Conservation (phyloP, 2,329 filamentous ascomycete species). For the Fusarium kyushuense region DNA sequence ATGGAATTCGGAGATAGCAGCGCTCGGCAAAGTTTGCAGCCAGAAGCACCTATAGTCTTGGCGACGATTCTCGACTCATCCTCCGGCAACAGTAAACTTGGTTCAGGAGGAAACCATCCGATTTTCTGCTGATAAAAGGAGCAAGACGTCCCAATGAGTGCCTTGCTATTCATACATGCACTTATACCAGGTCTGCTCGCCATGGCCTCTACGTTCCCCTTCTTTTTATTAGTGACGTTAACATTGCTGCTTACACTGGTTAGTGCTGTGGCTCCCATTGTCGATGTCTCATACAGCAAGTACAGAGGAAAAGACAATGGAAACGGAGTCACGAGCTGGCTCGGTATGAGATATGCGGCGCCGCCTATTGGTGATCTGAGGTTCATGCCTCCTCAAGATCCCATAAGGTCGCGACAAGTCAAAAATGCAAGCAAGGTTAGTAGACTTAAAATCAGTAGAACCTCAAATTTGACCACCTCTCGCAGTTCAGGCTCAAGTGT, state of each 20-base stretch:
- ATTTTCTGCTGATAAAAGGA: background rate
- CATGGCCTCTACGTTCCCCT: background rate
- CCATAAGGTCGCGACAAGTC: slow-evolving; percentile 58
- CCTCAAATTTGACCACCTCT: background rate
- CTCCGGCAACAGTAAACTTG: too few relatives aligned
- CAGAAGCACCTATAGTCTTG: background rate
- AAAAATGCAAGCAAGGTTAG: slow-evolving; percentile 66
- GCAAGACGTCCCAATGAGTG: background rate
- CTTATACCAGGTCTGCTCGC: background rate
- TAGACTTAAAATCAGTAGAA: too few relatives aligned
- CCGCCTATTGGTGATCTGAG: slow-evolving; percentile 73
- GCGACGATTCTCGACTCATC: background rate
- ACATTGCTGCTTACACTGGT: slow-evolving; percentile 19
- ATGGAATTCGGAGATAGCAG: background rate
- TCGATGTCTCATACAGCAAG: slow-evolving; percentile 74
- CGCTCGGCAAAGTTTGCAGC: background rate
- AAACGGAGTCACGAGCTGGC: slow-evolving; percentile 75
- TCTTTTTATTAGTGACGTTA: background rate
- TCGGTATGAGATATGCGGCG: slow-evolving; percentile 80
- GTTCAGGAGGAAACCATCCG: background rate
- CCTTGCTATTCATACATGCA: background rate
- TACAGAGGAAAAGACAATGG: slow-evolving; percentile 68
- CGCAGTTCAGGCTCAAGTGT: slow-evolving; percentile 48
- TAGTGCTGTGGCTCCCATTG: slow-evolving; percentile 45
- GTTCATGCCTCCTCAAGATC: slow-evolving; percentile 77